Percentiles rank a stretch among this genome's conserved stretches.
phyloP scores from a whole-genome alignment of 208 protist species.

The Trypanosoma brucei region DNA sequence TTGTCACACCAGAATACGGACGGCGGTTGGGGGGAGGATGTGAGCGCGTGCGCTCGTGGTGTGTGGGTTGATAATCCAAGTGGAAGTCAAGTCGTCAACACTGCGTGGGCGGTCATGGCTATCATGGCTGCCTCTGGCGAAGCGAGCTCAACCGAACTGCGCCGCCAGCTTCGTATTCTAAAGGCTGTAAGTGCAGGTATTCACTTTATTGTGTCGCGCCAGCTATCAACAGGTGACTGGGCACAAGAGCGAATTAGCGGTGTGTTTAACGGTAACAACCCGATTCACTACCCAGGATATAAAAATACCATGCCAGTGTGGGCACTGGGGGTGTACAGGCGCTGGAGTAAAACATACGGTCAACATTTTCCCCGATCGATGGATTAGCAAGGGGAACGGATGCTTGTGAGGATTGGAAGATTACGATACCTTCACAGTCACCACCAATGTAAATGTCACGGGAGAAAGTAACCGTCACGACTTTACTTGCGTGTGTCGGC shows the following conservation, averaged over 20 bases:
- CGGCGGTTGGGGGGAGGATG: conserved; percentile 96
- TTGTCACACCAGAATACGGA: conserved; percentile 90
- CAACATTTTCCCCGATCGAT: background rate
- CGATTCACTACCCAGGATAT: conserved; percentile 96
- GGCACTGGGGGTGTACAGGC: conserved; percentile 90
- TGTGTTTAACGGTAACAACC: conserved; percentile 98
- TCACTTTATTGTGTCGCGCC: conserved; percentile 76
- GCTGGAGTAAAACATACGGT: conserved; percentile 55
- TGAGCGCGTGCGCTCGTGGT: conserved; percentile 85
- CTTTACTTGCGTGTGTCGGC: too few relatives aligned
- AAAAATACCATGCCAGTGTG: conserved; percentile 97
- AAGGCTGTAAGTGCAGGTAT: conserved; percentile 83
- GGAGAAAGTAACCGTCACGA: too few relatives aligned
- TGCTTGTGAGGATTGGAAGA: too few relatives aligned
- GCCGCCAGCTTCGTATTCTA: conserved; percentile 29
- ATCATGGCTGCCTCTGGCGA: conserved; percentile 84
- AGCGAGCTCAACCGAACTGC: conserved; percentile 18
- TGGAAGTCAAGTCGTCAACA: conserved; percentile 94
- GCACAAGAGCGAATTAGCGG: conserved; percentile 93
- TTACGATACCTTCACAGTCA: too few relatives aligned
- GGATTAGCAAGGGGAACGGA: background rate
- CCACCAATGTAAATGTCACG: too few relatives aligned
- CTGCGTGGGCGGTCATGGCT: conserved; percentile 94
- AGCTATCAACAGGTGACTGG: conserved; percentile 87
- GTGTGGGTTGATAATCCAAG: conserved; percentile 82